Evolutionary conservation across 306 rosid species (phyloP).

Genomic region (Urtica urens): DNA sequence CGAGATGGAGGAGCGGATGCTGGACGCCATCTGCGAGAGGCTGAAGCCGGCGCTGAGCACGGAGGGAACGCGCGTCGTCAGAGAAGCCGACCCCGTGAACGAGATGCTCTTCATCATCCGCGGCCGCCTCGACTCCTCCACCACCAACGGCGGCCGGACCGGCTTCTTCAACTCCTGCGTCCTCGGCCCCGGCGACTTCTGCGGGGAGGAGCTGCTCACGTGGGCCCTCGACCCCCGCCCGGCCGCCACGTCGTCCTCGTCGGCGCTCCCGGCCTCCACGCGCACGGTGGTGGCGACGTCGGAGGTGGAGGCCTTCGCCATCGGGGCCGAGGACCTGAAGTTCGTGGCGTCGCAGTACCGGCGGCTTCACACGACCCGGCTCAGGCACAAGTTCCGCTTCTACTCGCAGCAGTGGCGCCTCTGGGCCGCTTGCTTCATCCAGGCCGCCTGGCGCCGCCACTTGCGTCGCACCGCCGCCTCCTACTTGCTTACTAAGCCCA

Average conservation of each 20-base stretch:
- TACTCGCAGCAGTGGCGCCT: constrained; percentile 91
- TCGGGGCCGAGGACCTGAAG: constrained; percentile 76
- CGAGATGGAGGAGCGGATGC: constrained; percentile 94
- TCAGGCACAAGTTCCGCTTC: constrained; percentile 68
- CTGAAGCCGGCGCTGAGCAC: constrained; percentile 78
- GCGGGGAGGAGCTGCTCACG: constrained; percentile 83
- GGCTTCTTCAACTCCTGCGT: constrained; percentile 87
- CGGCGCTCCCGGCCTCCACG: constrained; percentile 82
- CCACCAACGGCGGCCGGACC: constrained; percentile 83
- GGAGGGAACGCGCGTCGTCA: constrained; percentile 58
- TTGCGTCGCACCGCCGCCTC: constrained; percentile 51
- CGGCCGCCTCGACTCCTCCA: constrained; percentile 86
- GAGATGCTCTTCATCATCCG: constrained; percentile 87
- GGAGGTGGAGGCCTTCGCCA: constrained; percentile 92
- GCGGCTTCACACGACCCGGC: constrained; percentile 71
- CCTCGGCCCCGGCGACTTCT: constrained; percentile 80
- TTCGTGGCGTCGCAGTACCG: constrained; percentile 83
- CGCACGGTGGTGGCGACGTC: constrained; percentile 71
- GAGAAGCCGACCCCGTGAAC: constrained; percentile 87
- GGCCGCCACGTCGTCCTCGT: constrained; percentile 55
- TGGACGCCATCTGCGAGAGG: constrained; percentile 90
- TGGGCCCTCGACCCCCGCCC: constrained; percentile 95
- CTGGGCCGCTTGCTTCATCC: constrained; percentile 81
- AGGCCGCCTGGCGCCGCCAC: constrained; percentile 70
- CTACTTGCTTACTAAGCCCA: constrained; percentile 27